Evolutionary conservation across 257 asterid species (phyloP), one percentile per base, ranked within the genome.

Genomic region (Henckelia pumila): DNA sequence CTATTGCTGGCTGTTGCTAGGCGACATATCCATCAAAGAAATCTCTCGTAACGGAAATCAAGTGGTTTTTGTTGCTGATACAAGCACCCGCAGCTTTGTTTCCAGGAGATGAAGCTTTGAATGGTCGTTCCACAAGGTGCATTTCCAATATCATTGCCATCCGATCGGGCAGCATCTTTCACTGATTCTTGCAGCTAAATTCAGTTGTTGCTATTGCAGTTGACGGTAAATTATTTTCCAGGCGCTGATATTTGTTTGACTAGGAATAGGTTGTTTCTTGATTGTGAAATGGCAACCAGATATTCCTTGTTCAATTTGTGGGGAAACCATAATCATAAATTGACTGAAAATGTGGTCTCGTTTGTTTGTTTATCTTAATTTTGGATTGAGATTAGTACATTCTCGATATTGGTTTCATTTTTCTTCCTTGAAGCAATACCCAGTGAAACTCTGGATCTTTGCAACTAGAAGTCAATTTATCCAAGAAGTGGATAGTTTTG

Each of bases 1-100:
- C 90, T 23, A 89, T 89, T 53, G 95, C 90, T 33, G 89, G 96
- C 49, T 86, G 87, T 69, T 89, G 96, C 82, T 89, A 80, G 78
- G 28, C 30, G 37, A 50, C 3, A 5, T 19, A 25, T 23, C 22
- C n/a, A 22, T 21, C 16, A 5, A 19, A 13, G 61, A 25, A 55
- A 63, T 56, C 17, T 8, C 59, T 9, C 21, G 6, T 19, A 52
- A 35, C 20, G 50, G 52, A 3, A 2, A 11, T 37, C 49, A 0
- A 40, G 5, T 40, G 52, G 14, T 40, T 40, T 40, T 47, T 47
- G 21, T 47, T 47, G 55, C 16, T 47, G 55, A 5, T 5, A 17
- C 20, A 47, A 47, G 55, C 55, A 47, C 55, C 20, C 19, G 8
- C 20, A 16, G 20, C 55, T 47, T 17, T 8, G 8, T 47, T 35